Evolutionary conservation across 2,329 filamentous ascomycete genomes (phyloP).

Genomic region (Cadophora sp.): DNA sequence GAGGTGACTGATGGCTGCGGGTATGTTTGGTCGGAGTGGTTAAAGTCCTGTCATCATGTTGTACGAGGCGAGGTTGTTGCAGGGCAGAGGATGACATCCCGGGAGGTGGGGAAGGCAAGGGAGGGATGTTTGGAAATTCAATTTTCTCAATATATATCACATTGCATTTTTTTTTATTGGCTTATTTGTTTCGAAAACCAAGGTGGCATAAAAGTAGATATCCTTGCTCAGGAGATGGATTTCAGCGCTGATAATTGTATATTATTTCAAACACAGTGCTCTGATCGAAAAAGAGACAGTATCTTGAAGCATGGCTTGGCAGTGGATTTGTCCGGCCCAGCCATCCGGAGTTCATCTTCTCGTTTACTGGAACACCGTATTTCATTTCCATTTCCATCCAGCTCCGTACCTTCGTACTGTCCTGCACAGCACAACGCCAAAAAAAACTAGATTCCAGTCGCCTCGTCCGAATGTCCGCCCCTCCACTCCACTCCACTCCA

Average conservation of each 20-base stretch:
- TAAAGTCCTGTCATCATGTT: not conserved
- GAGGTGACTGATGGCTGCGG: not conserved
- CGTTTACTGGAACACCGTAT: too few species aligned
- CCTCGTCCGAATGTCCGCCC: not conserved
- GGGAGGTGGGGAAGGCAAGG: conserved; percentile 1
- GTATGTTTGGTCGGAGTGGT: not conserved
- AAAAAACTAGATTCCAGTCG: not conserved
- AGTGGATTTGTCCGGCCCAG: not conserved
- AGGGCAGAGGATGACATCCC: not conserved
- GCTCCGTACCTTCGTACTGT: not conserved
- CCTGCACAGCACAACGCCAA: not conserved
- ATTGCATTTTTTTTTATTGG: too few species aligned
- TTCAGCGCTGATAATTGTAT: too few species aligned
- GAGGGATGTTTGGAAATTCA: not conserved
- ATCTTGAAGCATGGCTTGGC: not conserved
- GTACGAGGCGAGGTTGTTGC: not conserved
- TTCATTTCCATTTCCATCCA: too few species aligned
- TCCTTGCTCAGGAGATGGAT: too few species aligned
- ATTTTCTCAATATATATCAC: too few species aligned
- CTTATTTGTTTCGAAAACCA: too few species aligned
- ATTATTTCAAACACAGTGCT: too few species aligned
- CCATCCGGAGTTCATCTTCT: too few species aligned
- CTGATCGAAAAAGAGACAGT: too few species aligned
- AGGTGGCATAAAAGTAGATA: too few species aligned
- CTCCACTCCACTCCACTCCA: not conserved